Evolutionary conservation across 257 asterid genomes (phyloP).

Genomic region (Primulina eburnea): DNA sequence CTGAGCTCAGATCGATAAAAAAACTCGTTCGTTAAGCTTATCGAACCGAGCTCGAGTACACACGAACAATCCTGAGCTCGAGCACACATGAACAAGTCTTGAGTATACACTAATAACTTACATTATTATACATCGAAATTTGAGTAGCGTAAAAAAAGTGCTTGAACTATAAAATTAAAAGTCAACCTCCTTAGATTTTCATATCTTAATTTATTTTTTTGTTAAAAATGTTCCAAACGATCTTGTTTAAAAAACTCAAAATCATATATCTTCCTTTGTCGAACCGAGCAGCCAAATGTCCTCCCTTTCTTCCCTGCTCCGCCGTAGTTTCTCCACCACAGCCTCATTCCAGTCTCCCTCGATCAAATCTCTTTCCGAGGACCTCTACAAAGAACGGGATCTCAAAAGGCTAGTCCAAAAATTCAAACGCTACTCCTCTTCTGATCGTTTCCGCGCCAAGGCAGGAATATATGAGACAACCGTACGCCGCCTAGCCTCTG

Average conservation of each 20-base stretch:
- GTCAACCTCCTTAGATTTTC: too few species aligned
- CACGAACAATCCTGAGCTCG: too few species aligned
- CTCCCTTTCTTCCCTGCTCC: conserved; percentile 23
- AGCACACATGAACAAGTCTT: too few species aligned
- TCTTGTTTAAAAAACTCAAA: too few species aligned
- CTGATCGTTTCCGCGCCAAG: conserved; percentile 38
- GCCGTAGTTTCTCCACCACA: conserved; percentile 27
- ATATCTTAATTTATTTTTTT: too few species aligned
- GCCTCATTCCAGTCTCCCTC: conserved; percentile 16
- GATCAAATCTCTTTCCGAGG: conserved; percentile 21
- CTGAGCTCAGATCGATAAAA: too few species aligned
- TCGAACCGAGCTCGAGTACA: too few species aligned
- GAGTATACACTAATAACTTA: conserved; percentile 19
- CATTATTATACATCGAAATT: neutral
- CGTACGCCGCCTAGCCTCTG: conserved; percentile 42
- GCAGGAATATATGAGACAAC: conserved; percentile 36
- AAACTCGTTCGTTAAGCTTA: too few species aligned
- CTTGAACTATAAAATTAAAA: too few species aligned
- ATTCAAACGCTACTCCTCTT: conserved; percentile 35
- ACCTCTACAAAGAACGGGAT: conserved; percentile 36
- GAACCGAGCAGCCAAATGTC: conserved; percentile 1
- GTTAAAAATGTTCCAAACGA: too few species aligned
- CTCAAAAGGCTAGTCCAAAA: conserved; percentile 38
- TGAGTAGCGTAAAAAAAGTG: too few species aligned
- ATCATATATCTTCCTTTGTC: conserved; percentile 11